Evolutionary conservation across 306 rosid genomes (phyloP), one percentile per base, ranked within the genome.

Genomic region (Albizia julibrissin): DNA sequence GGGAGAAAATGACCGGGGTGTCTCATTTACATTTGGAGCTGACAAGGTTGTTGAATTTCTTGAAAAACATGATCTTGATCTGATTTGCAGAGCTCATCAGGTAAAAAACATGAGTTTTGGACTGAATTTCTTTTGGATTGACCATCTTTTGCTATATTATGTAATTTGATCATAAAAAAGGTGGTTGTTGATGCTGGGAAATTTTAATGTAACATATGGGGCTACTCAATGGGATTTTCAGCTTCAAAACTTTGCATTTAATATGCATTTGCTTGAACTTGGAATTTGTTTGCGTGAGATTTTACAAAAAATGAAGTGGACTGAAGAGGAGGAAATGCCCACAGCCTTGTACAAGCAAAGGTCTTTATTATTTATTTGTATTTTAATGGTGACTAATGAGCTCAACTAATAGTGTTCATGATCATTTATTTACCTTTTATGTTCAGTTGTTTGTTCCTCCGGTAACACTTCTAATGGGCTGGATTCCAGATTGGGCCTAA

Each of bases 31-130:
- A 44, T 89, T 89, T 86, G 92, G 92, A 61, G 86, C 91, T 52
- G 92, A 89, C 80, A 87, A 82, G 78, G 91, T 89, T 69, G 88
- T 90, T 77, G 92, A 89, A 40, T 89, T 89, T 80, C 92, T 89
- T 40, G 77, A 78, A 61, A 84, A 83, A 77, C 92, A 89, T 49
- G 92, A 87, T 46, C 92, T 89, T 74, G 92, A 89, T 78, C 92
- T 89, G n/a, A 40, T 89, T 61, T 89, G 92, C 74, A 87, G 92
- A 40, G 92, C 92, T 78, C 92, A 89, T 82, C 92, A 89, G 92
- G 92, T 89, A 62, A 72, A 24, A 42, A 44, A 24, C 56, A 47
- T 26, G 59, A 46, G n/a, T 72, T 27, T 72, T 34, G 22, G 34
- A 34, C n/a, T 75, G 37, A 75, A 39, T 21, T 13, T 31, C 76